Evolutionary conservation across 306 rosid genomes (phyloP), one percentile per base, ranked within the genome.

Genomic region (Rosa chinensis): DNA sequence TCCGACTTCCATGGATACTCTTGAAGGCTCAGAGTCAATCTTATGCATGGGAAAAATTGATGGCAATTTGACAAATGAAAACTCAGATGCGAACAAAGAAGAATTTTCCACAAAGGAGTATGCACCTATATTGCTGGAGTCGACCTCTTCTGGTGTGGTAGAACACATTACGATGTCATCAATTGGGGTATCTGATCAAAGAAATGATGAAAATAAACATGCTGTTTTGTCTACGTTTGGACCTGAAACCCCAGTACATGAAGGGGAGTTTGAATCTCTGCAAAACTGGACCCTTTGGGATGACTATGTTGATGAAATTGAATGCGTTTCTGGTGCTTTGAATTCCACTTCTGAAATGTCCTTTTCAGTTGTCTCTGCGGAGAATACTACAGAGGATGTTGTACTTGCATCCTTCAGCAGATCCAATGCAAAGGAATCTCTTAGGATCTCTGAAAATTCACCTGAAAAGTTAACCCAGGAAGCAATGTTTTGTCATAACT

Each of bases 131-230:
- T 72, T 75, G 63, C 63, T 70, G 78, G 80, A 82, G 50, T 70
- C 67, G 77, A 72, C 44, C 66, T 76, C 84, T 80, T 52, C 68
- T 16, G 70, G 66, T 56, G 84, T 79, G 43, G 48, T 80, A 69
- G 92, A 86, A 63, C 71, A 85, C 6, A 69, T 40, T 45, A 70
- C 66, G 72, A 79, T 28, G 32, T 77, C 87, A 78, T 70, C 82
- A 10, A 25, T 70, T 39, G 67, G 66, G 74, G 75, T 74, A 64
- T 68, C 42, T 4, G 45, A 20, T 78, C 85, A 79, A 63, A 77
- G 40, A 48, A 45, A 58, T 74, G 44, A 75, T 63, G 74, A 81
- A 63, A 67, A 50, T 62, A 71, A 69, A 37, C 35, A 48, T 55
- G 42, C 74, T 68, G 71, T 52, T 56, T 66, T 28, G 50, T 48